Conservation (phyloP, 441 rosid genomes). For the Populus hybrid region DNA sequence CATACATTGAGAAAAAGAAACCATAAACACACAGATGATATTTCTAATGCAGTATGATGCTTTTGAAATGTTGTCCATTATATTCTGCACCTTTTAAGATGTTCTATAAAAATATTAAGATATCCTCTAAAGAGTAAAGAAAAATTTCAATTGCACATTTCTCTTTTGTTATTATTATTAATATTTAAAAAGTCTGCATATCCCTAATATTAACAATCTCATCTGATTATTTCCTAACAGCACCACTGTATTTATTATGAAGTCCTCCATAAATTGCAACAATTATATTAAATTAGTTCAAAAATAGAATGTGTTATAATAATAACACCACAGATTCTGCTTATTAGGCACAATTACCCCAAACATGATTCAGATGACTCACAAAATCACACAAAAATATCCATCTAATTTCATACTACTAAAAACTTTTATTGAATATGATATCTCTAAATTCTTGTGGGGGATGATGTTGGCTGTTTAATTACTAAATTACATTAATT, state of each 20-base stretch:
- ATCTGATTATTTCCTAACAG: background rate
- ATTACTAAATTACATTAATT: too few relatives aligned
- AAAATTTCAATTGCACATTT: background rate
- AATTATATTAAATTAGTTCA: background rate
- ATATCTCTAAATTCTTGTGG: background rate
- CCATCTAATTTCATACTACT: background rate
- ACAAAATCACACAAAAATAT: background rate
- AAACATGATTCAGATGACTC: background rate
- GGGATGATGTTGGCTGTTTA: background rate
- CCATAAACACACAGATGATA: background rate
- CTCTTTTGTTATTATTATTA: background rate
- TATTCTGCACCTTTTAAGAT: background rate
- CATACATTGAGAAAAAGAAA: background rate
- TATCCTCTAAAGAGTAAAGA: background rate
- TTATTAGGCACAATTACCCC: background rate
- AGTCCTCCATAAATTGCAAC: background rate
- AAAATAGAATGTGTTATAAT: too few relatives aligned
- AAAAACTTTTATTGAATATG: background rate
- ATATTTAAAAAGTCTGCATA: too few relatives aligned
- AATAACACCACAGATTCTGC: background rate
- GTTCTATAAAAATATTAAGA: background rate
- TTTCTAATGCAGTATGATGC: background rate
- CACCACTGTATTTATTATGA: background rate
- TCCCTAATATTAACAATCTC: background rate
- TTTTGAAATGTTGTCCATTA: background rate